Evolutionary conservation across 371 early-diverging fungal genomes (phyloP), one percentile per base, ranked within the genome.

Genomic region (Zancudomyces culisetae): DNA sequence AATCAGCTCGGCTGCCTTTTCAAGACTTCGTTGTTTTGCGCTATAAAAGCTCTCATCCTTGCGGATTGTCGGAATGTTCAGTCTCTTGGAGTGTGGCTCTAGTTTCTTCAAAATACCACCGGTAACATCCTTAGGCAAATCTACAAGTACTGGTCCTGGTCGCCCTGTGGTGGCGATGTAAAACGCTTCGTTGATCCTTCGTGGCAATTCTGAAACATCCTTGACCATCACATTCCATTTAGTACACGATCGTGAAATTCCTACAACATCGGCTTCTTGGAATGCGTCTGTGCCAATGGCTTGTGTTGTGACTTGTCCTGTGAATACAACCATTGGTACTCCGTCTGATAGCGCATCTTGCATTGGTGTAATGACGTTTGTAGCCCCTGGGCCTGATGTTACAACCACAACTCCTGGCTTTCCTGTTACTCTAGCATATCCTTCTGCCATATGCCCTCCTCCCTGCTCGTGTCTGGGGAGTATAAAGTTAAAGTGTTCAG

Each of bases 201-300:
- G 78, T 43, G 97, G 97, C 43, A 93, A 78, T 70, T 92, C 94
- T 50, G 84, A 71, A 57, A 96, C 78, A 66, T 91, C 89, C 67
- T 85, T 89, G 63, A 92, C 90, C 93, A 92, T 89, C 35, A 91
- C 93, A 64, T 96, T 96, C 96, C 96, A 96, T 65, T 91, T 85
- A 60, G 94, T 89, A 73, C 93, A 93, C n/a, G 85, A 68, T 24
- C 96, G 79, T 49, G 90, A 82, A 61, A 96, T 92, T 53, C 94
- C 94, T 30, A 93, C 77, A 22, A 92, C 76, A 63, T 96, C 97
- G 51, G 93, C 94, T 74, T 96, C 94, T 71, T 96, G 94, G 78
- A 93, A 96, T 28, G 92, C 92, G 62, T 96, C 96, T 0, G 87
- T 84, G 45, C 96, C 96, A 56, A 96, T 87, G 43, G 90, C 84